phyloP scores from a whole-genome alignment of 345 rosid species.

The Fremontodendron californicum region DNA sequence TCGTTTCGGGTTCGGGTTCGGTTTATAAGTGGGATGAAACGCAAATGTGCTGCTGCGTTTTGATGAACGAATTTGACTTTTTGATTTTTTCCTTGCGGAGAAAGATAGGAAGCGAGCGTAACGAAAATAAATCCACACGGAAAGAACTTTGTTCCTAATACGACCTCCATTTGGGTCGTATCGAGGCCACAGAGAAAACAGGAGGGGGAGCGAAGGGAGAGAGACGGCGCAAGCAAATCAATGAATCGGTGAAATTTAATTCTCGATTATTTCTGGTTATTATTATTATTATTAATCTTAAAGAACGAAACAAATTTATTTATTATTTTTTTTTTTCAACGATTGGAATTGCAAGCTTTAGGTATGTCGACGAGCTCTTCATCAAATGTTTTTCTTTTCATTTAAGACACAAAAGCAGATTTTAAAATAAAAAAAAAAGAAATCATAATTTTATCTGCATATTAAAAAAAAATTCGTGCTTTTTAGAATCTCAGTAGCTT shows the following conservation, averaged over 20 bases:
- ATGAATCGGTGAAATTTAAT: neutral
- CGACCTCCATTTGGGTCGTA: conserved; percentile 11
- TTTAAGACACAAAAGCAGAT: neutral
- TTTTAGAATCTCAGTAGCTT: neutral
- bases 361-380: neutral
- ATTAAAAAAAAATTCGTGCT: neutral
- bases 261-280: neutral
- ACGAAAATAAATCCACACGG: neutral
- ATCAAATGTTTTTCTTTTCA: neutral
- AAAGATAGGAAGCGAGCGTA: neutral
- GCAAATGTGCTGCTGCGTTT: neutral
- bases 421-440: neutral
- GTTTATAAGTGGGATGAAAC: neutral
- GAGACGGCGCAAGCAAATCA: neutral
- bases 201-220: neutral
- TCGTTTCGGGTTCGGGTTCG: neutral
- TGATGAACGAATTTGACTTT: neutral
- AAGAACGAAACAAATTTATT: neutral
- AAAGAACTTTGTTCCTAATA: neutral
- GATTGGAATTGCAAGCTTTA: neutral
- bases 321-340: neutral
- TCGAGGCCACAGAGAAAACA: neutral
- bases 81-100: neutral
- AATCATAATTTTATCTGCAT: neutral
- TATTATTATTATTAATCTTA: neutral